Base-by-base conservation (phyloP, 2,329 filamentous ascomycete species). In the Sporothrix brasiliensis region DNA sequence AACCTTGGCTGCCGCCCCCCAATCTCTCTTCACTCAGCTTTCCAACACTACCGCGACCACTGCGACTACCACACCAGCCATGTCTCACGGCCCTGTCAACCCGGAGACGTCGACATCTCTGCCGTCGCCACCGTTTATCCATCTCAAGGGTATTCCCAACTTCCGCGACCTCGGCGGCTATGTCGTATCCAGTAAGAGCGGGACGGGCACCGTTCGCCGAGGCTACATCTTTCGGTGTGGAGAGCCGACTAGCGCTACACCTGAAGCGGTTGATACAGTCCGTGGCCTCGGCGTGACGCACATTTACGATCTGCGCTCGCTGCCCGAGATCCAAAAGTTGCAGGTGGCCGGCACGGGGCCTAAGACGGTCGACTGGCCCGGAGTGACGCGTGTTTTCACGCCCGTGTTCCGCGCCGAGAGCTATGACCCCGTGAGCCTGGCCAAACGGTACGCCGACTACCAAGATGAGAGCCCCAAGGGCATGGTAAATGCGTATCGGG, bases 301-400 rank as follows among this genome's bases (percentile, higher is more conserved):
- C 73, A 84, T 92, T 67, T 93, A 89, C 77, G 91, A 93, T 80
- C 81, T 93, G 11, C 85, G 91, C 69, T 90, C 87, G 34, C 78
- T 79, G n/a, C 75, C 78, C 21, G 89, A 92, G 80, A 85, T 91
- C 68, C 79, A 85, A 69, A 77, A 80, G 75, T 75, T 80, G 76
- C 75, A 73, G 7, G 73, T 72, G 34, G 74, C 76, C 16, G 76
- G 77, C 10, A 79, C 81, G 4, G 47, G 56, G 3, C 19, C 63
- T 0, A 34, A 54, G 7, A 78, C 83, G 2, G 77, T 81, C 39
- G 80, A 83, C 69, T 84, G 83, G 79, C 82, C 84, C 5, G 84
- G 84, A 16, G 83, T 89, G 67, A 76, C 82, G 67, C 82, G 88
- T 16, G 79, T 87, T 11, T 90, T 89, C 78, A 82, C 83, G 0